Evolutionary conservation across 306 rosid species (phyloP), one percentile per base, ranked within the genome.

Genomic region (Elaeagnus macrophylla): DNA sequence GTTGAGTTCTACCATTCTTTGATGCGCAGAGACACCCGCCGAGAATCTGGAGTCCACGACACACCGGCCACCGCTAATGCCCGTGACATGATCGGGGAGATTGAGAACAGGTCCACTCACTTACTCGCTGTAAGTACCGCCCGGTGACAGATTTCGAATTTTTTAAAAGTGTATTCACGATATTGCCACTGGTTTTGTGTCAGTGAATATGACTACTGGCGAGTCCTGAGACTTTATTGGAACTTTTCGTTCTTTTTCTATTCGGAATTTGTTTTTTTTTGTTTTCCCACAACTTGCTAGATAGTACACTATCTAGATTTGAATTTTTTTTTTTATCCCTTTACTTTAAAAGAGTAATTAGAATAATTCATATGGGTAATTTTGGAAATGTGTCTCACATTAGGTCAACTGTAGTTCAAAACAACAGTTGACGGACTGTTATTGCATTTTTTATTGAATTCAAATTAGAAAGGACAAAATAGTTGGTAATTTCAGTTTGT

Each of bases 81-180:
- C 16, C 96, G 99, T 6, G 95, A 87, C 76, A 93, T 93, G 99
- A 93, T 93, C 82, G 99, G 96, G 43, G 99, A 93, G 83, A 93
- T 93, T n/a, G 99, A 87, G 82, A 93, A 93, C 75, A 95, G 99
- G n/a, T 93, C 99, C 1, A 48, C 95, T 47, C 79, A 93, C 69
- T 60, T 93, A 62, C 77, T 82, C 58, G 95, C 95, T 38, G 99
- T 93, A 77, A 80, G 99, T 83, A 53, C 32, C 32, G 4, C n/a
- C 57, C 67, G 55, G 51, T 68, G 0, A 7, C 60, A 65, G 57
- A 50, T 57, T 57, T 62, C 25, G 13, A 4, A 12, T 37, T 17
- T 46, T 17, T 53, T 12, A 16, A n/a, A n/a, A 38, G 7, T 10
- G 0, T 59, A 77, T 70, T 81, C 75, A 41, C 95, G 19, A 16